Conservation (phyloP, 179 eudicot species). For the Sideroxylon spinosum region DNA sequence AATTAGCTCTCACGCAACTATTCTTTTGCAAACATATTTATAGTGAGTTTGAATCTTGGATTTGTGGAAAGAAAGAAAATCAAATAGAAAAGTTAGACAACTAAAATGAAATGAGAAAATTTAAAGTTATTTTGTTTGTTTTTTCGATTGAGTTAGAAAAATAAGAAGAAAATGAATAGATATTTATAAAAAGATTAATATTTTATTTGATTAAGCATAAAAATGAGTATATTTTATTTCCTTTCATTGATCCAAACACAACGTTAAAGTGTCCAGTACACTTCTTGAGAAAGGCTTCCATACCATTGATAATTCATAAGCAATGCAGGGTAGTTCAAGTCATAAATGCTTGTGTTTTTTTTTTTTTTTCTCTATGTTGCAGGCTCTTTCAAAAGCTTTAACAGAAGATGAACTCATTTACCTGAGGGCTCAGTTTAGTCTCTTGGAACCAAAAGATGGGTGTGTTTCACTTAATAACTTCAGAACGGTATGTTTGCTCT, state of each 20-base stretch:
- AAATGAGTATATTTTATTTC: too few relatives aligned
- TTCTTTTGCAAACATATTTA: neutral
- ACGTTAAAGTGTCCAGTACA: too few relatives aligned
- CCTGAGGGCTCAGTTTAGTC: slow-evolving; percentile 69
- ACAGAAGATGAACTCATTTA: slow-evolving; percentile 68
- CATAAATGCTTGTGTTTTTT: neutral
- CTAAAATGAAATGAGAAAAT: too few relatives aligned
- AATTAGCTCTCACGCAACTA: neutral
- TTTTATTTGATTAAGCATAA: too few relatives aligned
- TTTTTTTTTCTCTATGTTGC: slow-evolving; percentile 20
- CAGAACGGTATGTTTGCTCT: slow-evolving; percentile 44
- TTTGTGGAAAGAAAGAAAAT: too few relatives aligned
- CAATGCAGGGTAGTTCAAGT: neutral
- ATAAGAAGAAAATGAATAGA: too few relatives aligned
- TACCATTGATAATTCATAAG: neutral
- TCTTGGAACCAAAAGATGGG: slow-evolving; percentile 79
- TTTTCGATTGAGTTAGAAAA: too few relatives aligned
- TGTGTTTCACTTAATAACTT: slow-evolving; percentile 64
- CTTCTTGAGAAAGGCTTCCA: neutral
- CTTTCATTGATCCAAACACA: too few relatives aligned
- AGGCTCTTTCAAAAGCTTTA: slow-evolving; percentile 93
- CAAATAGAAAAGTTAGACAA: too few relatives aligned
- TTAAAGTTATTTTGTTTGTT: too few relatives aligned
- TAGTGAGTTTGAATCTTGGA: too few relatives aligned
- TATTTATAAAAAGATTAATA: too few relatives aligned